A percentile compares a stretch with the other conserved stretches of the same genome.
These are phyloP conservation scores for Sclerotinia spermophila DNA, from an alignment of 2,329 filamentous ascomycete genomes.

Conservation along the genomic window DNA sequence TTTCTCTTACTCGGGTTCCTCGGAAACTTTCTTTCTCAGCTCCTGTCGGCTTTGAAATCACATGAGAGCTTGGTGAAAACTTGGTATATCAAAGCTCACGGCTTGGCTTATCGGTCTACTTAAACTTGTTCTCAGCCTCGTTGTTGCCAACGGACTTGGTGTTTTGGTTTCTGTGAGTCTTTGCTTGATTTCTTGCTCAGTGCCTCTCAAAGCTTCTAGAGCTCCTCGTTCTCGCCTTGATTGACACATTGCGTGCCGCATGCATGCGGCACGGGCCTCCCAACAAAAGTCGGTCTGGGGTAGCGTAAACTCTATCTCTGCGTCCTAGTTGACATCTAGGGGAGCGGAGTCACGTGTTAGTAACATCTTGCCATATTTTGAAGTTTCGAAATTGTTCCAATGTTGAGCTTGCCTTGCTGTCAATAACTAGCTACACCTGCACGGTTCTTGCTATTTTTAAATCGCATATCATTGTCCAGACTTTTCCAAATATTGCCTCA, in stretches of 20 bases:
- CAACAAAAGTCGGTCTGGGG: slow-evolving; percentile 7
- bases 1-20: not conserved
- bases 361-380: not conserved
- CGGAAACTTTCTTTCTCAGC: not conserved
- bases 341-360: not conserved
- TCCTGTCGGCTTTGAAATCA: not conserved
- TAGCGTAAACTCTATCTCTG: slow-evolving; percentile 14
- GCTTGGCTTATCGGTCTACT: not conserved
- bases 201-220: not conserved
- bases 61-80: not conserved
- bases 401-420: not conserved
- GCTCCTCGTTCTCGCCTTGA: not conserved
- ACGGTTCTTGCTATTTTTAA: not conserved
- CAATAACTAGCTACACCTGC: not conserved
- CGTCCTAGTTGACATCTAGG: too few relatives aligned
- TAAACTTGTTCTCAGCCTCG: not conserved
- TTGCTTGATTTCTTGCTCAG: not conserved
- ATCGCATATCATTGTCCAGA: not conserved
- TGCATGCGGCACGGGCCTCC: not conserved
- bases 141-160: not conserved
- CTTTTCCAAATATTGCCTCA: not conserved
- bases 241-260: not conserved
- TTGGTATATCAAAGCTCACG: not conserved
- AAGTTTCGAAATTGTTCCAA: slow-evolving; percentile 10
- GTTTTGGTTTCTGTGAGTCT: not conserved